A percentile compares a stretch with the other conserved stretches of the same genome.
phyloP scores from a whole-genome alignment of 2,329 filamentous ascomycete genomes.

The Monilinia vaccinii-corymbosi region DNA sequence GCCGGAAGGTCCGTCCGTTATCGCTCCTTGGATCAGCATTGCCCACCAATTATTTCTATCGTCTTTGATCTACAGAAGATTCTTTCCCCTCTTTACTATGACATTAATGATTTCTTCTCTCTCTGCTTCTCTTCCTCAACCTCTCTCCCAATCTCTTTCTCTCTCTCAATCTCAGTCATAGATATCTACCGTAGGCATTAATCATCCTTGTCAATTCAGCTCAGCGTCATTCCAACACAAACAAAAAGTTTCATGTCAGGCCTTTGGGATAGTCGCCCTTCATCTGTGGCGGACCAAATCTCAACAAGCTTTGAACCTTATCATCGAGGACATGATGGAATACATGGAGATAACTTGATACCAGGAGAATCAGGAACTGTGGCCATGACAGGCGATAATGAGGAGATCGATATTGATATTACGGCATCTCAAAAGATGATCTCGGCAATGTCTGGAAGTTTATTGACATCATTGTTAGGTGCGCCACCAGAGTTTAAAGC shows the following conservation, averaged over 20 bases:
- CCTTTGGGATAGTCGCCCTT: constrained; percentile 19
- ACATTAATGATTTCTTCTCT: background rate
- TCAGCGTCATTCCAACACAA: constrained; percentile 7
- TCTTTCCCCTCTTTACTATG: background rate
- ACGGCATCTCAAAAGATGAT: constrained; percentile 88
- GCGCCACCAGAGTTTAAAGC: constrained; percentile 19
- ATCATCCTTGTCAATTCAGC: constrained; percentile 3
- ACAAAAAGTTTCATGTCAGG: constrained; percentile 17
- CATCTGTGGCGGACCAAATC: constrained; percentile 13
- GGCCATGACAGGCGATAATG: constrained; percentile 27
- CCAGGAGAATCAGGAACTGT: constrained; percentile 22
- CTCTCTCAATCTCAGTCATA: background rate
- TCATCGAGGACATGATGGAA: constrained; percentile 23
- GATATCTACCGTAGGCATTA: no score
- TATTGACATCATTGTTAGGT: constrained; percentile 86
- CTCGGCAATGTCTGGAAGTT: constrained; percentile 81
- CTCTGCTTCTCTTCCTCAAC: no score
- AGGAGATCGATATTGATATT: constrained; percentile 49
- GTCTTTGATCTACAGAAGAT: no score
- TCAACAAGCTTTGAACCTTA: constrained; percentile 18
- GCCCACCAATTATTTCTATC: background rate
- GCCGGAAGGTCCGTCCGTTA: constrained; percentile 1
- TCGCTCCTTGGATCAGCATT: background rate
- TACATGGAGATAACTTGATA: constrained; percentile 25
- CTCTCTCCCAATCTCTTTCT: background rate